Evolutionary conservation across 176 grass and related monocot species (phyloP).

Genomic region (Stipa capillata): DNA sequence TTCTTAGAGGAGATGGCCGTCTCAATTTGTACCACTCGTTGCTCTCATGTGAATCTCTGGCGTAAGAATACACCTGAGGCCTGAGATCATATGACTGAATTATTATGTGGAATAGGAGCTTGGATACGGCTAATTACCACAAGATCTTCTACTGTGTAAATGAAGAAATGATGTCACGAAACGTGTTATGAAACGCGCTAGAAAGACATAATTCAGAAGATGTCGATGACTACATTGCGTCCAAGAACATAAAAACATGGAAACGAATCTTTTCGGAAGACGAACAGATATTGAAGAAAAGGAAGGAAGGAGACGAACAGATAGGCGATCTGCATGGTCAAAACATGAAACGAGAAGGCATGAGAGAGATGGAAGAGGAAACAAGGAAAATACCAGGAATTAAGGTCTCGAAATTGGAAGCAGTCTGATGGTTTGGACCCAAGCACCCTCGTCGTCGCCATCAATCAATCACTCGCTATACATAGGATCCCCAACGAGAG

Average conservation of each 20-base stretch:
- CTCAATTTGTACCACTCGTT: not conserved
- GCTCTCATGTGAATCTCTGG: not conserved
- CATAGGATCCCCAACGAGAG: too few relatives aligned
- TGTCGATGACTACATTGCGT: not conserved
- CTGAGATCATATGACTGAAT: not conserved
- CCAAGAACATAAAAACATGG: not conserved
- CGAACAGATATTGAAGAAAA: not conserved
- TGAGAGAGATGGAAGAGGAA: not conserved
- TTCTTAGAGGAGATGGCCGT: not conserved
- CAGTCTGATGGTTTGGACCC: slow-evolving; percentile 34
- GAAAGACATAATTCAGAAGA: not conserved
- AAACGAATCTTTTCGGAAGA: not conserved
- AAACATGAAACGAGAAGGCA: not conserved
- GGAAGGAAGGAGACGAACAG: not conserved
- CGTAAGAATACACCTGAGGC: not conserved
- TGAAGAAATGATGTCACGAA: too few relatives aligned
- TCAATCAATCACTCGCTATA: not conserved
- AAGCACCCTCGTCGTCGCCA: slow-evolving; percentile 26
- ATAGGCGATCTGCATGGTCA: not conserved
- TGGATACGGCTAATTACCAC: not conserved
- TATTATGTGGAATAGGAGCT: not conserved
- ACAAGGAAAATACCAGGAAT: slow-evolving; percentile 24
- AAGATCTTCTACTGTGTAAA: not conserved
- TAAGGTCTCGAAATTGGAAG: slow-evolving; percentile 31
- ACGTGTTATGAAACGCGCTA: too few relatives aligned